These are phyloP conservation scores for Anisogramma anomala DNA, from an alignment of 2,329 filamentous ascomycete genomes.

Conservation along the genomic window DNA sequence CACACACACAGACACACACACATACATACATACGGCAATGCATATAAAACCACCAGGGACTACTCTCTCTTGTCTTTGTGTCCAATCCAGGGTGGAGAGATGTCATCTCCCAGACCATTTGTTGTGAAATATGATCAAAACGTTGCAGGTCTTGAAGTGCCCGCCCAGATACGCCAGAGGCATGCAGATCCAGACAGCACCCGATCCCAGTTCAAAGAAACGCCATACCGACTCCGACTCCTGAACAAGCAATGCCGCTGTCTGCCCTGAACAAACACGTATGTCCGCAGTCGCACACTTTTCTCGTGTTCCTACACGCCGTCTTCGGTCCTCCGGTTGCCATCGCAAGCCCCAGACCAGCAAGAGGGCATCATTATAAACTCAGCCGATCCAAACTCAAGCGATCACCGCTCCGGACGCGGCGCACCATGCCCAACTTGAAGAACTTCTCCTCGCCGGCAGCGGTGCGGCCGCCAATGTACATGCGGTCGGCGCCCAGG, in stretches of 20 bases:
- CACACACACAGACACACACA: no score
- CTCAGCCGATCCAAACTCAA: constrained; percentile 65
- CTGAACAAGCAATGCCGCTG: not conserved
- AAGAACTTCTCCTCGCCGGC: constrained; percentile 72
- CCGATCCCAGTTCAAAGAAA: not conserved
- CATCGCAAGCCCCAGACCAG: not conserved
- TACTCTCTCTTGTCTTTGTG: not conserved
- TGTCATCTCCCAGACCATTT: not conserved
- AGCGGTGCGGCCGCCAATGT: constrained; percentile 66
- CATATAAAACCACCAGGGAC: not conserved
- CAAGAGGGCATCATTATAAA: constrained; percentile 38
- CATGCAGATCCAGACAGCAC: not conserved
- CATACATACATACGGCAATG: not conserved
- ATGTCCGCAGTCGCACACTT: not conserved
- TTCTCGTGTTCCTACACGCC: not conserved
- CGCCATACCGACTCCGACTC: not conserved
- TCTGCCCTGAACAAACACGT: not conserved
- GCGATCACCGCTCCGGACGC: constrained; percentile 62
- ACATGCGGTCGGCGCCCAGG: constrained; percentile 65
- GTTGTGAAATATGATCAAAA: not conserved
- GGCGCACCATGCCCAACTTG: constrained; percentile 63
- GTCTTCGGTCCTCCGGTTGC: not conserved
- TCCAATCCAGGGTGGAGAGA: not conserved
- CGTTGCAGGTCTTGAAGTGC: constrained; percentile 3
- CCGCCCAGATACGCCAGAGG: not conserved